Evolutionary conservation across 768 basidiomycete genomes (phyloP).

Genomic region (Glaciozyma antarctica): DNA sequence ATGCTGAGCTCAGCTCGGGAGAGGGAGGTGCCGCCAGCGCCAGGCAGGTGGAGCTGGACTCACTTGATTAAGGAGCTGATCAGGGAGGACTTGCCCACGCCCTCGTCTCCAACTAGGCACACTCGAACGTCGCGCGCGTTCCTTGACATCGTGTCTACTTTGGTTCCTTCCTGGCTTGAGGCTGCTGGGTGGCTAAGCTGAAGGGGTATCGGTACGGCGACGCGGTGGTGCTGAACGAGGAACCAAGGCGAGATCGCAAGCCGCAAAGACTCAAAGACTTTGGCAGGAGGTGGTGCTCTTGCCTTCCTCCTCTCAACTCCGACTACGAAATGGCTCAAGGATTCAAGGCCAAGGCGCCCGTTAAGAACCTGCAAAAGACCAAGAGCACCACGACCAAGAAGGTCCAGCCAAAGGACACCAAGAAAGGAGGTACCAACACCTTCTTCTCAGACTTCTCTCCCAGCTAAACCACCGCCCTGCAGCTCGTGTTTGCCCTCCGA

Average conservation of each 20-base stretch:
- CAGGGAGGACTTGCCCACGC: constrained; percentile 93
- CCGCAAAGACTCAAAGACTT: background rate
- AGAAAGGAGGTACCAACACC: constrained; percentile 18
- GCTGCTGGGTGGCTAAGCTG: background rate
- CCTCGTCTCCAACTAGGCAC: constrained; percentile 88
- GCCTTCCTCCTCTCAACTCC: background rate
- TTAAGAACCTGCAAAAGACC: constrained; percentile 6
- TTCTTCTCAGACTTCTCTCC: background rate
- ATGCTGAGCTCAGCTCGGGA: background rate
- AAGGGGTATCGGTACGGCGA: background rate
- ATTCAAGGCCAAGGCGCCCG: constrained; percentile 17
- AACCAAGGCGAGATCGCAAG: too few relatives aligned
- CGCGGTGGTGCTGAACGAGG: too few relatives aligned
- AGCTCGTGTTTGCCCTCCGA: constrained; percentile 20
- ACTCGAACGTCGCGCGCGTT: constrained; percentile 72
- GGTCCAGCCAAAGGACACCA: constrained; percentile 16
- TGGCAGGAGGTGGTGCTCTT: background rate
- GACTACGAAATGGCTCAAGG: constrained; percentile 20
- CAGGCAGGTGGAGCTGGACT: background rate
- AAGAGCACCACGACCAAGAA: constrained; percentile 22
- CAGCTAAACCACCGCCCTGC: background rate
- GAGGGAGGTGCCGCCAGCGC: background rate
- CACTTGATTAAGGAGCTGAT: constrained; percentile 63
- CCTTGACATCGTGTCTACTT: too few relatives aligned
- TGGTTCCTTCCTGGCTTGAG: too few relatives aligned